Base-by-base conservation (phyloP, 2,329 filamentous ascomycete species). In the Colletotrichum navitas region DNA sequence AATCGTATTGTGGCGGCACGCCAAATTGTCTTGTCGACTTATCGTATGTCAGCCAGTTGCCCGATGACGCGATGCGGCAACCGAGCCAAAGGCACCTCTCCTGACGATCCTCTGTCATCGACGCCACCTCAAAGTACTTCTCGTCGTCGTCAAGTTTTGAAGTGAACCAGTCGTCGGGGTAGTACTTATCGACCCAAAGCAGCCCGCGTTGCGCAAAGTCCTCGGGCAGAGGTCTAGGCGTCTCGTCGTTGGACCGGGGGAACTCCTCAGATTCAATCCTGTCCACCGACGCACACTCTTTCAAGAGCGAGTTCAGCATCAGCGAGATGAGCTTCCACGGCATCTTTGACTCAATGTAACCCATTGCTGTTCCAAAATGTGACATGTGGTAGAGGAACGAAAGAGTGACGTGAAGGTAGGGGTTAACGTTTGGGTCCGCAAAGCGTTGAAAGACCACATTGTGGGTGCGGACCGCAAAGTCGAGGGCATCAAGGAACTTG, bases 141-240 rank as follows among this genome's bases (percentile, higher is more conserved):
- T 93, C 91, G 14, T 92, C 89, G n/a, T 93, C 91, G 34, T 93
- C 90, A 6, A 90, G 84, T 69, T 86, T 86, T 2, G 86, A 85
- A 4, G 78, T 74, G 76, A 93, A 93, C 88, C 89, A 93, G 0
- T 83, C 81, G 0, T 79, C 67, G 0, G 90, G 90, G 64, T 88
- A 90, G 68, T 91, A 91, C 18, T 83, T 82, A 3, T 89, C 84
- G 0, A 86, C 82, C 83, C 89, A 93, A 2, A 90, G 78, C 2
- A 92, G 81, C 0, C 92, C 92, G 1, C 90, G 85, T 65, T 93
- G 85, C 0, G 88, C 85, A 74, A 89, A 93, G 73, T 94, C 92
- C 64, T 94, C 92, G 0, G 91, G 90, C 0, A 94, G 78, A 0
- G 91, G 91, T 1, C 86, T 82, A 1, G 83, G 84, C 0, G 84